These are phyloP conservation scores for Botrytis hyacinthi DNA, from an alignment of 2,329 filamentous ascomycete species.

Conservation along the genomic window DNA sequence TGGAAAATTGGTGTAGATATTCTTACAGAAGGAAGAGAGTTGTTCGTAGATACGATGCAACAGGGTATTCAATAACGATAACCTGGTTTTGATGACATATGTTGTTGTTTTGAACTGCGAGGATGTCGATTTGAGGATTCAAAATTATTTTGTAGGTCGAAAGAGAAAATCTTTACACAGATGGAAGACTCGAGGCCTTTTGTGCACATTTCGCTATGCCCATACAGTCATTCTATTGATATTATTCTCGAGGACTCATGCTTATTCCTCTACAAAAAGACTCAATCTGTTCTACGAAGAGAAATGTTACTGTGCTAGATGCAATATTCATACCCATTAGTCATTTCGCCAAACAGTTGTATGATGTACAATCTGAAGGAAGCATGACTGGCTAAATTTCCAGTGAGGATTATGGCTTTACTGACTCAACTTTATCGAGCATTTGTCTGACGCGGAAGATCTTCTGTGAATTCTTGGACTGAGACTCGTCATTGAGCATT, in stretches of 20 bases:
- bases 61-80: neutral
- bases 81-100: neutral
- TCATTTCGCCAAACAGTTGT: neutral
- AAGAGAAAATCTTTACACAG: neutral
- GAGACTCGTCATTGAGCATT: neutral
- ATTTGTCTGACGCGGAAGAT: too few species aligned
- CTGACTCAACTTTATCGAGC: too few species aligned
- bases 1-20: too few species aligned
- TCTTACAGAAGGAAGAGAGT: too few species aligned
- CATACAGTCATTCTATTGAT: neutral
- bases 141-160: neutral
- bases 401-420: too few species aligned
- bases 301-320: neutral
- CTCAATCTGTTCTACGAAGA: neutral
- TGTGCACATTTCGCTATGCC: neutral
- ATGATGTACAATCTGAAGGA: neutral
- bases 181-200: neutral
- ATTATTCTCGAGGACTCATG: neutral
- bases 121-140: neutral
- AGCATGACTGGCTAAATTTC: neutral
- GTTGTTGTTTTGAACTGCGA: neutral
- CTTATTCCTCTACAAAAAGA: accelerated
- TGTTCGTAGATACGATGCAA: neutral
- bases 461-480: neutral
- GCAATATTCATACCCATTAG: neutral